phyloP scores from a whole-genome alignment of 164 flowering plant species.

The Saururus chinensis region DNA sequence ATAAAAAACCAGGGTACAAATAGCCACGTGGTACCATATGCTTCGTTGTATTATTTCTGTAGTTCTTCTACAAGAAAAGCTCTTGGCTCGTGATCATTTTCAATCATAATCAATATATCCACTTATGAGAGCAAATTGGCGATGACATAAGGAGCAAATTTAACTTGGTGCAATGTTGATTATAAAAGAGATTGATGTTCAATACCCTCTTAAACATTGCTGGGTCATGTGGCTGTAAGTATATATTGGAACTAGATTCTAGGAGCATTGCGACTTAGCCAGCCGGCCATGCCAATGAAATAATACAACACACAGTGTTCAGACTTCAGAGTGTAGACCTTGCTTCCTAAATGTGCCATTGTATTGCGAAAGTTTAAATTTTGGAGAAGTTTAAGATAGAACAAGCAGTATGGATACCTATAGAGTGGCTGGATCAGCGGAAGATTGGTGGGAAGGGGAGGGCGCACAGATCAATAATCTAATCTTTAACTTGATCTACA shows the following conservation, averaged over 20 bases:
- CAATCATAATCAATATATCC: background rate
- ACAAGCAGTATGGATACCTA: slow-evolving; percentile 94
- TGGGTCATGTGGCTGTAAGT: too few species aligned
- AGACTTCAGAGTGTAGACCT: slow-evolving; percentile 37
- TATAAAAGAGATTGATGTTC: too few species aligned
- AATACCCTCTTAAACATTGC: too few species aligned
- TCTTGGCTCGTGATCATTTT: slow-evolving; percentile 64
- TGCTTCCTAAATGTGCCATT: slow-evolving; percentile 95
- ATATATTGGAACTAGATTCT: background rate
- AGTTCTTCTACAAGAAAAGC: slow-evolving; percentile 90
- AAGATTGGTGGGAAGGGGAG: too few species aligned
- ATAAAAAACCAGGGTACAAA: too few species aligned
- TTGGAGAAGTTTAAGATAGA: slow-evolving; percentile 91
- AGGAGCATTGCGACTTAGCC: too few species aligned
- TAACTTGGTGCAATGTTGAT: too few species aligned
- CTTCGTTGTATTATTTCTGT: slow-evolving; percentile 82
- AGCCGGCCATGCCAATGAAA: background rate
- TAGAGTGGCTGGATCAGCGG: too few species aligned
- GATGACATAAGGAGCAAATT: background rate
- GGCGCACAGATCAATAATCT: too few species aligned
- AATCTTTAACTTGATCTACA: too few species aligned
- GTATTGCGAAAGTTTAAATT: slow-evolving; percentile 85
- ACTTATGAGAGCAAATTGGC: too few species aligned
- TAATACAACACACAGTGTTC: background rate
- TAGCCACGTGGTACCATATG: too few species aligned